Evolutionary conservation across 129 eudicot genomes (phyloP).

Genomic region (Escallonia herrerae): DNA sequence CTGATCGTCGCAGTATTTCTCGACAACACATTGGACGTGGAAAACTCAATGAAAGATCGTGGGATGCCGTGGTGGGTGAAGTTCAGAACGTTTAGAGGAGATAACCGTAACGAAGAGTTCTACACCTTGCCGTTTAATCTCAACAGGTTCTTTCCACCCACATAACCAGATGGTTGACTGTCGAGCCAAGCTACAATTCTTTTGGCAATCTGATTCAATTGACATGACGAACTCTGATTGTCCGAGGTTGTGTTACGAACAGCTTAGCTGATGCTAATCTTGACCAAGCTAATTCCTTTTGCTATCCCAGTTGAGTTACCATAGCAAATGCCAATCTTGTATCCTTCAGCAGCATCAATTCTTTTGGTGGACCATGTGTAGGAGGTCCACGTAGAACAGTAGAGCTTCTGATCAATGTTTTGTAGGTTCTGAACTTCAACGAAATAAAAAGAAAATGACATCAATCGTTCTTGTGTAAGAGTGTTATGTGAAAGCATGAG

Average conservation of each 20-base stretch:
- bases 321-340: background rate
- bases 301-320: background rate
- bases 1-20: slow-evolving; percentile 52
- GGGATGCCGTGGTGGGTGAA: slow-evolving; percentile 86
- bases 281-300: slow-evolving; percentile 1
- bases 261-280: background rate
- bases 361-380: slow-evolving; percentile 14
- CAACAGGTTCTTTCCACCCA: slow-evolving; percentile 62
- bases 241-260: background rate
- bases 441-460: slow-evolving; percentile 2
- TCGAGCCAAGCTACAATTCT: no score
- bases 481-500: background rate
- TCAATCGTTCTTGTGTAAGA: background rate
- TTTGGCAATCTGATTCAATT: no score
- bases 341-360: background rate
- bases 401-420: slow-evolving; percentile 7
- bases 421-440: slow-evolving; percentile 10
- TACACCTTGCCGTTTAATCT: slow-evolving; percentile 64
- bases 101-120: slow-evolving; percentile 61
- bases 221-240: no score
- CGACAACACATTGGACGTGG: slow-evolving; percentile 64
- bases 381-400: background rate
- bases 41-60: slow-evolving; percentile 54
- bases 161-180: slow-evolving; percentile 14
- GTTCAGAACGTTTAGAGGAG: slow-evolving; percentile 63